Percentiles rank a stretch among this genome's conserved stretches.
Conservation (phyloP, 805 yeast species). For the Wickerhamomyces sydowiorum region DNA sequence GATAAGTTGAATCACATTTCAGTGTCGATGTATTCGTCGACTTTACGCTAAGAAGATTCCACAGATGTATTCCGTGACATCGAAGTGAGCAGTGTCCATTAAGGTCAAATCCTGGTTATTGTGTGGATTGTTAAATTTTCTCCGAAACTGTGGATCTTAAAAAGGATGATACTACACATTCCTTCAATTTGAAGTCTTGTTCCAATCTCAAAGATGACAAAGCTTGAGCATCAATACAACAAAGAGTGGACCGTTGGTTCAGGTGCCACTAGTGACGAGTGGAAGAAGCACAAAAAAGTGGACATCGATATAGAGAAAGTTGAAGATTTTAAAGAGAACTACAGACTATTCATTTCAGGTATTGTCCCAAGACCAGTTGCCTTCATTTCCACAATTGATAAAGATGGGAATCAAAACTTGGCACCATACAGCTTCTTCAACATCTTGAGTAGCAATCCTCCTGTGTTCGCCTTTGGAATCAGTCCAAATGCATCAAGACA, state of each 20-base stretch:
- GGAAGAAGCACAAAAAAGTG: slow-evolving; percentile 30
- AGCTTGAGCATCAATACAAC: not conserved
- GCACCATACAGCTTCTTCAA: slow-evolving; percentile 59
- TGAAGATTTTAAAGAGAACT: slow-evolving; percentile 32
- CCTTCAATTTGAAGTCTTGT: too few species aligned
- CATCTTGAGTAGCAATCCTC: slow-evolving; percentile 48
- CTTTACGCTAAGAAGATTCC: too few species aligned
- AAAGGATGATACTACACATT: too few species aligned
- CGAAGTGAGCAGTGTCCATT: too few species aligned
- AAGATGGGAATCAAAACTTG: slow-evolving; percentile 39
- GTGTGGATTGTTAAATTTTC: too few species aligned
- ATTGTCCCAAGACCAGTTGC: slow-evolving; percentile 59
- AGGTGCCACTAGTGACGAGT: not conserved
- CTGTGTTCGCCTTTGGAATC: slow-evolving; percentile 47
- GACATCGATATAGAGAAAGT: slow-evolving; percentile 38
- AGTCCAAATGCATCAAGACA: slow-evolving; percentile 26
- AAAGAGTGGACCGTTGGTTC: not conserved
- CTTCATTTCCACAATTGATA: slow-evolving; percentile 42
- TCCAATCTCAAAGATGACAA: not conserved
- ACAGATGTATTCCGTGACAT: too few species aligned
- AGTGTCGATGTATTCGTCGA: too few species aligned
- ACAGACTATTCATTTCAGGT: slow-evolving; percentile 45
- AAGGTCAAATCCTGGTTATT: too few species aligned
- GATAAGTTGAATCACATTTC: too few species aligned
- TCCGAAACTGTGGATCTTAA: too few species aligned